phyloP scores from a whole-genome alignment of 2,329 filamentous ascomycete genomes.

The Aureobasidium musti region DNA sequence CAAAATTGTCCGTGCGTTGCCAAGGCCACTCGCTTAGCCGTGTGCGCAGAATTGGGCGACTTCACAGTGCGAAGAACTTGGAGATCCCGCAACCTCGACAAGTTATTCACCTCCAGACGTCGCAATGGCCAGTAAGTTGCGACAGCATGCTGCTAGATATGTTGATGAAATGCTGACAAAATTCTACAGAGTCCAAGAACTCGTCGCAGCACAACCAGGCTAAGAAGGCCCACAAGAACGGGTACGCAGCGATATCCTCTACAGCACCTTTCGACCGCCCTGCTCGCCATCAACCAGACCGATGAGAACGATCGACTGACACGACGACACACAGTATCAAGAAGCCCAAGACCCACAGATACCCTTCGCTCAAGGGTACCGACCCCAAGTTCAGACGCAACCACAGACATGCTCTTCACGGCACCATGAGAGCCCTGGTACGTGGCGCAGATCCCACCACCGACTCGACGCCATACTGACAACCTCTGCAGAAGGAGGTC shows the following conservation, averaged over 20 bases:
- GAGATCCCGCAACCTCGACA: slow-evolving; percentile 26
- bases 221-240: slow-evolving; percentile 99
- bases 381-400: slow-evolving; percentile 99
- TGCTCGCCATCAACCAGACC: neutral
- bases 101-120: slow-evolving; percentile 42
- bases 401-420: slow-evolving; percentile 99
- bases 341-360: slow-evolving; percentile 99
- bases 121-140: slow-evolving; percentile 70
- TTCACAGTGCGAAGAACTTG: neutral
- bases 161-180: slow-evolving; percentile 28
- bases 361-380: slow-evolving; percentile 97
- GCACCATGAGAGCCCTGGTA: slow-evolving; percentile 97
- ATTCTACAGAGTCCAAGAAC: slow-evolving; percentile 90
- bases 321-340: slow-evolving; percentile 73
- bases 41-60: slow-evolving; percentile 21
- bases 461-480: slow-evolving; percentile 35
- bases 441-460: slow-evolving; percentile 44
- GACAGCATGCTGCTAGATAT: neutral
- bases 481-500: slow-evolving; percentile 77
- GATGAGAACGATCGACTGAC: slow-evolving; percentile 26
- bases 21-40: slow-evolving; percentile 30
- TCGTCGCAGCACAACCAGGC: slow-evolving; percentile 98
- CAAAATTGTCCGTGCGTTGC: neutral
- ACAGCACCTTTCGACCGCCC: neutral
- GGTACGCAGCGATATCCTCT: slow-evolving; percentile 60